Base-by-base conservation (phyloP, 148 eudicot genomes). In the Pharnaceum exiguum region DNA sequence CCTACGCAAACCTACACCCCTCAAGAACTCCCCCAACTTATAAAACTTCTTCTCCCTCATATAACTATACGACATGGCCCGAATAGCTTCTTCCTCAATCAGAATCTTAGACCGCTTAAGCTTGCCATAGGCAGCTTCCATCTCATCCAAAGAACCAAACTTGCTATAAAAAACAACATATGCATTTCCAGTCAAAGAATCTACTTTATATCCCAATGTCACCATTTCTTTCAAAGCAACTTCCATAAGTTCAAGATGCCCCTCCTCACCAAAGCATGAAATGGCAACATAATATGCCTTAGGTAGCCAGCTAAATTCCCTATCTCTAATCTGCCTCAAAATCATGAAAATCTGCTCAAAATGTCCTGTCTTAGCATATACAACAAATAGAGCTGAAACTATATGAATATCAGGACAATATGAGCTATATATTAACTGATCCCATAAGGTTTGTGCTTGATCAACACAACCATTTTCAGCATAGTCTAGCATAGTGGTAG, bases 1-100 rank as follows among this genome's bases (percentile, higher is more conserved):
- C 66, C 96, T 83, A 44, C 87, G 80, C 57, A 93, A 76, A 57
- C 99, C 99, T 17, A 86, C 83, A 45, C 77, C 82, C 70, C 75
- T 73, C 26, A 93, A 55, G 42, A 93, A 89, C 75, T 82, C 74
- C 15, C 96, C 95, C 55, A 91, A 55, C 21, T 27, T 35, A 67
- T 79, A 82, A 51, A 81, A 81, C 73, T 81, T 91, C 60, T 68
- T 79, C 32, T 73, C 72, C 51, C 67, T 83, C 35, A 91, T 59
- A 69, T 85, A 88, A 10, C 86, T 78, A 10, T 59, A 42, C 11
- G 87, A 78, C 32, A 87, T 37, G 11, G 94, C 85, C 23, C 72
- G 72, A 58, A 88, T 85, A 26, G 76, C 90, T 46, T 73, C 81
- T 69, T 77, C 76, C 40, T 88, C 84, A 17, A 88, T 79, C 23